phyloP scores from a whole-genome alignment of 1,284 basidiomycete genomes.

The Hemileia vastatrix region DNA sequence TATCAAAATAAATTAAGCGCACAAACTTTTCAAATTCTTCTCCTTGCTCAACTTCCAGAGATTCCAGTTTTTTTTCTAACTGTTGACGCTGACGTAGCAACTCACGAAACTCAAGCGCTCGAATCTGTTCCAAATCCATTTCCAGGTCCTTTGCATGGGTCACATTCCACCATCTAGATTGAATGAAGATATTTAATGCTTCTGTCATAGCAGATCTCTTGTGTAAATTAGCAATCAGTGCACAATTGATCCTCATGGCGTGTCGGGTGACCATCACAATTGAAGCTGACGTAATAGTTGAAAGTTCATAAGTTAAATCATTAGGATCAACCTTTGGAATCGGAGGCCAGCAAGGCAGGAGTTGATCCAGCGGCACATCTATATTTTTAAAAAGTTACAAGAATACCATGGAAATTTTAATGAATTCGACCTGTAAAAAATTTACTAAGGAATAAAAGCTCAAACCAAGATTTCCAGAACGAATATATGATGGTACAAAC shows the following conservation, averaged over 20 bases:
- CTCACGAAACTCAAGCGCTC: slow-evolving; percentile 87
- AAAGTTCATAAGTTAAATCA: slow-evolving; percentile 61
- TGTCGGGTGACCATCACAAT: slow-evolving; percentile 60
- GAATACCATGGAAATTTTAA: background rate
- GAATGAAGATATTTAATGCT: slow-evolving; percentile 42
- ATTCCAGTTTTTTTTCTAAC: slow-evolving; percentile 44
- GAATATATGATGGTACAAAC: slow-evolving; percentile 49
- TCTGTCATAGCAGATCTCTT: slow-evolving; percentile 57
- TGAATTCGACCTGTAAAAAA: background rate
- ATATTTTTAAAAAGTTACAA: slow-evolving; percentile 50
- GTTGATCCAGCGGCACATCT: slow-evolving; percentile 51
- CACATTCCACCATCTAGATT: slow-evolving; percentile 47
- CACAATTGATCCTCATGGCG: slow-evolving; percentile 57
- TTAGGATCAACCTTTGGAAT: slow-evolving; percentile 50
- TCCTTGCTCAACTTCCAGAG: slow-evolving; percentile 21
- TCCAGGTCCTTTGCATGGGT: slow-evolving; percentile 32
- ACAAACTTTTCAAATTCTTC: slow-evolving; percentile 61
- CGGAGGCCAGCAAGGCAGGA: slow-evolving; percentile 55
- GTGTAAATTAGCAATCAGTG: slow-evolving; percentile 58
- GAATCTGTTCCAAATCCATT: slow-evolving; percentile 58
- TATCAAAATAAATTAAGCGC: slow-evolving; percentile 36
- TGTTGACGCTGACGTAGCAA: slow-evolving; percentile 56
- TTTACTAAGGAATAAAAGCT: slow-evolving; percentile 15
- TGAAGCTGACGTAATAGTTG: slow-evolving; percentile 60
- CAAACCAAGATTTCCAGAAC: slow-evolving; percentile 36